Conservation (phyloP, 176 grass and related monocot genomes). For the Saccharum spontaneum region DNA sequence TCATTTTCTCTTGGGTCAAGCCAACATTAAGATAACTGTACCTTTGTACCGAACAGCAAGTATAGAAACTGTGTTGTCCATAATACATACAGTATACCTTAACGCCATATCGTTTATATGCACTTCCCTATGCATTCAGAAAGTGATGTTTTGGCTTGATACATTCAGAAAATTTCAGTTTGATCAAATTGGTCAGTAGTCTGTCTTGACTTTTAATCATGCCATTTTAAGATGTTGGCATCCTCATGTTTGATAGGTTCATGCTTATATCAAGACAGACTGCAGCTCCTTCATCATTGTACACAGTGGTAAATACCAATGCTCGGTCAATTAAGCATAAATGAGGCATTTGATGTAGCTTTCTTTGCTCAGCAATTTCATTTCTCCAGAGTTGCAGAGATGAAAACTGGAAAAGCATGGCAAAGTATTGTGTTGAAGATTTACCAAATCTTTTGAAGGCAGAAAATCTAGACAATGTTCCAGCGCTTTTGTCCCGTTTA, state of each 20-base stretch:
- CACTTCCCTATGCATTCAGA: background rate
- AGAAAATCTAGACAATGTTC: slow-evolving; percentile 46
- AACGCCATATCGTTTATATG: background rate
- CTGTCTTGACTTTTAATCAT: background rate
- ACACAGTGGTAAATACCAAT: slow-evolving; percentile 70
- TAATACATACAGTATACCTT: background rate
- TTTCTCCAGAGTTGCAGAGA: slow-evolving; percentile 71
- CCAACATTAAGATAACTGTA: background rate
- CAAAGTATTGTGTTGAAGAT: slow-evolving; percentile 69
- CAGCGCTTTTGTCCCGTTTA: slow-evolving; percentile 54
- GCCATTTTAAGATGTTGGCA: slow-evolving; percentile 9
- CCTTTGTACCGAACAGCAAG: background rate
- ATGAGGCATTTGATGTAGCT: background rate
- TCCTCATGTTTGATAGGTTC: slow-evolving; percentile 63
- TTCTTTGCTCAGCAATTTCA: slow-evolving; percentile 15
- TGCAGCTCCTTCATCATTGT: slow-evolving; percentile 61
- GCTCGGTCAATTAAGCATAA: background rate
- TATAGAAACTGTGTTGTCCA: background rate
- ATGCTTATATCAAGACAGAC: slow-evolving; percentile 74
- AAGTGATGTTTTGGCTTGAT: background rate
- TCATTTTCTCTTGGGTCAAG: background rate
- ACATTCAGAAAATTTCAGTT: background rate
- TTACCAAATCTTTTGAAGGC: slow-evolving; percentile 71
- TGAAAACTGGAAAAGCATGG: slow-evolving; percentile 64
- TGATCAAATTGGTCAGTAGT: background rate